These are phyloP conservation scores for Potentilla sterilis DNA, from an alignment of 306 rosid species.

Conservation along the genomic window DNA sequence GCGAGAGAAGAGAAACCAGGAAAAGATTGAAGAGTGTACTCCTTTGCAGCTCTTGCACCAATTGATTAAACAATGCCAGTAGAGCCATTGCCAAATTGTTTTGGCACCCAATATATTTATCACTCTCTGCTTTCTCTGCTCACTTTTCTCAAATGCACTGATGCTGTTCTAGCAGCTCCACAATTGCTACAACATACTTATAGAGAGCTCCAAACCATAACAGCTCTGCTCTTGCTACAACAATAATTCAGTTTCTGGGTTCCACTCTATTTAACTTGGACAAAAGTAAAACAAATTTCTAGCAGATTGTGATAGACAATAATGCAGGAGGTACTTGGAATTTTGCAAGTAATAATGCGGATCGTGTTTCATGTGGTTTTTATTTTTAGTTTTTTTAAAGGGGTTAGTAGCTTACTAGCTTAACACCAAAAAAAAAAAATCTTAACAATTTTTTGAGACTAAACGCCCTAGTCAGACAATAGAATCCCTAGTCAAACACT, in stretches of 20 bases:
- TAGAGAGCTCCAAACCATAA: not conserved
- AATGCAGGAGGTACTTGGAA: no score
- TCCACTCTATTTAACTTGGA: not conserved
- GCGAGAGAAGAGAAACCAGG: not conserved
- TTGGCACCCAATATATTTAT: no score
- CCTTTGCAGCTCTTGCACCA: not conserved
- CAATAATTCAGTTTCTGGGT: not conserved
- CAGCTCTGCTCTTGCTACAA: not conserved
- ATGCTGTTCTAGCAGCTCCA: not conserved
- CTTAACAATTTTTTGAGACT: no score
- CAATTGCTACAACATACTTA: not conserved
- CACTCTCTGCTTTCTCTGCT: not conserved
- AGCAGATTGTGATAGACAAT: no score
- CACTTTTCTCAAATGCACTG: not conserved
- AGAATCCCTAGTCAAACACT: no score
- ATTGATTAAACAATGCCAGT: not conserved
- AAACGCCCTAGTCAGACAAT: no score
- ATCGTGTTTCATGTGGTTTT: no score
- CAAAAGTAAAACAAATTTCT: no score
- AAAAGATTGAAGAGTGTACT: not conserved
- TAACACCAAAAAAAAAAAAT: no score
- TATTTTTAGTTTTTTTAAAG: no score
- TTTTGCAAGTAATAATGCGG: no score
- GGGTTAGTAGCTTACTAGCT: no score
- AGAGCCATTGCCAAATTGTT: constrained; percentile 8